phyloP scores from a whole-genome alignment of 805 yeast species.

The Yamadazyma ubonensis region DNA sequence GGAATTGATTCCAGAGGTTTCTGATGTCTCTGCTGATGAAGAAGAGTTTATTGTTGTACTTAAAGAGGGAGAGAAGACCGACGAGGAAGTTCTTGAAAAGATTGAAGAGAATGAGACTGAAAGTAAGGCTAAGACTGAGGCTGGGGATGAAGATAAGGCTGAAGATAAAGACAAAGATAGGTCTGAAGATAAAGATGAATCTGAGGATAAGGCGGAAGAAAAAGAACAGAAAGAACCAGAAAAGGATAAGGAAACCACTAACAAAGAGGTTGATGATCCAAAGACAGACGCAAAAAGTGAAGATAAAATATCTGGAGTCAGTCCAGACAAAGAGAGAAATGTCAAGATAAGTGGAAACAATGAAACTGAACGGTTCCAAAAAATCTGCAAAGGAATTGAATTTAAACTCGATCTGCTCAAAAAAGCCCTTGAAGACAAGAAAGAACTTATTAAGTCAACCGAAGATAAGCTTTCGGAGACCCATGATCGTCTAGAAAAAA shows the following conservation, averaged over 20 bases:
- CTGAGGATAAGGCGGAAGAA: not conserved
- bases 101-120: not conserved
- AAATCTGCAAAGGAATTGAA: not conserved
- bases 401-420: not conserved
- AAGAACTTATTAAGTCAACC: not conserved
- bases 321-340: slow-evolving; percentile 1
- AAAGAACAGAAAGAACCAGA: too few relatives aligned
- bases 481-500: not conserved
- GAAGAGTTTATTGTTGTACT: slow-evolving; percentile 7
- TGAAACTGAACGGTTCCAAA: not conserved
- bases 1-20: slow-evolving; percentile 11
- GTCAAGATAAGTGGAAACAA: not conserved
- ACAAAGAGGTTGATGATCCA: not conserved
- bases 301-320: too few relatives aligned
- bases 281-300: too few relatives aligned
- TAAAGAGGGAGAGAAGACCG: slow-evolving; percentile 1
- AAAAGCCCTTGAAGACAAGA: not conserved
- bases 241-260: slow-evolving; percentile 11
- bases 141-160: not conserved
- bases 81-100: not conserved
- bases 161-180: slow-evolving; percentile 11
- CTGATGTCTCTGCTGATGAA: slow-evolving; percentile 11
- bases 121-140: not conserved
- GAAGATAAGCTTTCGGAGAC: not conserved
- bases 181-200: slow-evolving; percentile 1